phyloP scores from a whole-genome alignment of 345 rosid genomes.

The Atalantia buxifolia region DNA sequence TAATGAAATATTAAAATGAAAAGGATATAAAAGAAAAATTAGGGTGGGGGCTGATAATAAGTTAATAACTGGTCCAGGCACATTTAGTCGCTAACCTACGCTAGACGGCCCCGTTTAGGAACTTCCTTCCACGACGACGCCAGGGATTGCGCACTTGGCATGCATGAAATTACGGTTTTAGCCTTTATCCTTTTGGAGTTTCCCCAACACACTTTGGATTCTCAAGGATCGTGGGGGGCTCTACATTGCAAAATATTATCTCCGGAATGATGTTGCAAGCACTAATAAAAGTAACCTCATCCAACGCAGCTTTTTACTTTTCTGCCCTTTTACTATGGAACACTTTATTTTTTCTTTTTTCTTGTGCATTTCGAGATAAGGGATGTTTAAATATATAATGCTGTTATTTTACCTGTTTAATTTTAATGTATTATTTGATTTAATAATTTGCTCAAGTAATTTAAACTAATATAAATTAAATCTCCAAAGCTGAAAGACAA shows the following conservation, averaged over 20 bases:
- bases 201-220: neutral
- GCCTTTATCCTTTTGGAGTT: slow-evolving; percentile 7
- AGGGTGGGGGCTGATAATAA: neutral
- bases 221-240: slow-evolving; percentile 5
- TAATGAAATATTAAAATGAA: too few relatives aligned
- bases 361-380: neutral
- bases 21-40: too few relatives aligned
- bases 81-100: neutral
- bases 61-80: slow-evolving; percentile 16
- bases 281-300: neutral
- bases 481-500: too few relatives aligned
- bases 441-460: neutral
- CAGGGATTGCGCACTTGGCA: slow-evolving; percentile 21
- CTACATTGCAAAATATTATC: neutral
- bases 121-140: slow-evolving; percentile 5
- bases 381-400: neutral
- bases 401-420: too few relatives aligned
- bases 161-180: neutral
- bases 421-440: too few relatives aligned
- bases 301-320: neutral
- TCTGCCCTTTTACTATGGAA: neutral
- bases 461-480: too few relatives aligned
- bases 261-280: neutral
- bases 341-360: neutral
- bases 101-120: neutral